Percentiles rank a stretch among this genome's conserved stretches.
Evolutionary conservation across 164 flowering plant genomes (phyloP).

Genomic region (Malania oleifera): DNA sequence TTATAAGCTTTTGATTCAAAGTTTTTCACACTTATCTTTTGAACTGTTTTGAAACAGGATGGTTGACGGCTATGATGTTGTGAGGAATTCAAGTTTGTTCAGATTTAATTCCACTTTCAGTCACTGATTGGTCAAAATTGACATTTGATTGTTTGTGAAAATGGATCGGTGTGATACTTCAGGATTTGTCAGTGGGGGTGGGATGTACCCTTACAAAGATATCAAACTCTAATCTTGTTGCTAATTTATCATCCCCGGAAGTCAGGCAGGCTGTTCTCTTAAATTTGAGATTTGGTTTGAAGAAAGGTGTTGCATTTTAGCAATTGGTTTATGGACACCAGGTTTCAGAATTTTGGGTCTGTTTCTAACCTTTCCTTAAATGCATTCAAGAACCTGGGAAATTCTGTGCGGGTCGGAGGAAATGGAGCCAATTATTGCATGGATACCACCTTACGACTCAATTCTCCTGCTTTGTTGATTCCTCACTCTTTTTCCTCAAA

Average conservation of each 20-base stretch:
- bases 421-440: slow-evolving; percentile 28
- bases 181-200: slow-evolving; percentile 97
- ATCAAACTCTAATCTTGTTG: slow-evolving; percentile 39
- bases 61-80: slow-evolving; percentile 11
- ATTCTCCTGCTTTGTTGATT: slow-evolving; percentile 40
- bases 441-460: slow-evolving; percentile 60
- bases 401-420: slow-evolving; percentile 29
- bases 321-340: slow-evolving; percentile 42
- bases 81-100: slow-evolving; percentile 10
- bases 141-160: slow-evolving; percentile 15
- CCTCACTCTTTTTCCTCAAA: slow-evolving; percentile 30
- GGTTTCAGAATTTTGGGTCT: slow-evolving; percentile 46
- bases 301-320: slow-evolving; percentile 12
- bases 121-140: slow-evolving; percentile 19
- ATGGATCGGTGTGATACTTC: slow-evolving; percentile 98
- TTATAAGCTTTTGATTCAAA: too few species aligned
- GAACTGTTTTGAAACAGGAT: slow-evolving; percentile 29
- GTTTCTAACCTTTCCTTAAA: slow-evolving; percentile 34
- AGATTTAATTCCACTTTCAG: slow-evolving; percentile 2
- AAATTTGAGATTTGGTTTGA: slow-evolving; percentile 22
- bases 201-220: slow-evolving; percentile 26
- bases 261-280: slow-evolving; percentile 51
- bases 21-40: slow-evolving; percentile 6
- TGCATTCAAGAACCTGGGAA: slow-evolving; percentile 50
- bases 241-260: slow-evolving; percentile 36